phyloP scores from a whole-genome alignment of 306 rosid species.

The Rosa lucieae region DNA sequence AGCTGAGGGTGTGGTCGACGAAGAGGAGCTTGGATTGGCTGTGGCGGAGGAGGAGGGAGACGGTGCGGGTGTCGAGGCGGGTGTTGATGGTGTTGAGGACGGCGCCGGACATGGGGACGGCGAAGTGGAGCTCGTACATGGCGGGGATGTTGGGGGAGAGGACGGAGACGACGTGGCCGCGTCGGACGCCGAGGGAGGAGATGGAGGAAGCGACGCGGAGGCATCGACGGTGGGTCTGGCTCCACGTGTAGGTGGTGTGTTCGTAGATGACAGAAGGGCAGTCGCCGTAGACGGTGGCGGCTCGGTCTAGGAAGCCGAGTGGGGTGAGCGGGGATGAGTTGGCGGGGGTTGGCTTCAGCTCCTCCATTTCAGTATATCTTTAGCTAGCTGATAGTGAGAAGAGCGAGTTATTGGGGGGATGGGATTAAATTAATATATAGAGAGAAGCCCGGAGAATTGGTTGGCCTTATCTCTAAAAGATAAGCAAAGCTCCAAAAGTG shows the following conservation, averaged over 20 bases:
- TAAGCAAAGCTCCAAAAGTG: too few relatives aligned
- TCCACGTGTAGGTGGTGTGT: slow-evolving; percentile 49
- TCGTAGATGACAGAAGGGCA: slow-evolving; percentile 41
- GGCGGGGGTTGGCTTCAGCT: slow-evolving; percentile 26
- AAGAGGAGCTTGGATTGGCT: slow-evolving; percentile 62
- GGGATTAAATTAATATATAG: too few relatives aligned
- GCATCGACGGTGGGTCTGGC: slow-evolving; percentile 58
- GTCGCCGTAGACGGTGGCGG: slow-evolving; percentile 43
- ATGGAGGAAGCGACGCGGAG: slow-evolving; percentile 61
- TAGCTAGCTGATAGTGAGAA: too few relatives aligned
- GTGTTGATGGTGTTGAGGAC: slow-evolving; percentile 55
- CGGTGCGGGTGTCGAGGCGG: slow-evolving; percentile 55
- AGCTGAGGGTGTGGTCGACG: slow-evolving; percentile 29
- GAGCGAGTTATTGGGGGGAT: too few relatives aligned
- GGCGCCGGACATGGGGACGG: slow-evolving; percentile 69
- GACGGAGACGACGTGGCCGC: slow-evolving; percentile 55
- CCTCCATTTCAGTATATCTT: slow-evolving; percentile 25
- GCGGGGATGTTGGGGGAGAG: slow-evolving; percentile 60
- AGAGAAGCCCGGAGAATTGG: too few relatives aligned
- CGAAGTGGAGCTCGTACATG: slow-evolving; percentile 77
- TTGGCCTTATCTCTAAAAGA: too few relatives aligned
- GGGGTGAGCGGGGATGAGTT: slow-evolving; percentile 60
- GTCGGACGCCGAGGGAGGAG: slow-evolving; percentile 29
- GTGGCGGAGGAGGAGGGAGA: slow-evolving; percentile 60
- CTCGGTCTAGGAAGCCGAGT: slow-evolving; percentile 52